phyloP scores from a whole-genome alignment of 129 eudicot genomes.

The Chrysanthemum seticuspe region DNA sequence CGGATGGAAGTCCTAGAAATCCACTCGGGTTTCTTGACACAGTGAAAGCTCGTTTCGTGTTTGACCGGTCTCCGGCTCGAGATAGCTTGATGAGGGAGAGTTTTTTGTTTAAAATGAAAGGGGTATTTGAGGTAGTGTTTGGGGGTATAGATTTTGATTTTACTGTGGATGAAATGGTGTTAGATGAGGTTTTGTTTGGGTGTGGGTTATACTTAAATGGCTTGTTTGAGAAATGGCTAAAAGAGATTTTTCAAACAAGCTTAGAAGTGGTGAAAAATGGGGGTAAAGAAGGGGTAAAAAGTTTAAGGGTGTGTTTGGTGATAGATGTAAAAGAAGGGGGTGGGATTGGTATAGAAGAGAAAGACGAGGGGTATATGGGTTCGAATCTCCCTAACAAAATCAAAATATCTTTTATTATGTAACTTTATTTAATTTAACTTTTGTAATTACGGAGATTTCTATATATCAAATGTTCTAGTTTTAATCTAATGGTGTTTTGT shows the following conservation, averaged over 20 bases:
- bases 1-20: slow-evolving; percentile 32
- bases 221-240: slow-evolving; percentile 78
- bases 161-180: slow-evolving; percentile 46
- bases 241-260: slow-evolving; percentile 77
- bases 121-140: slow-evolving; percentile 42
- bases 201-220: slow-evolving; percentile 54
- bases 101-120: slow-evolving; percentile 55
- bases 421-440: slow-evolving; percentile 30
- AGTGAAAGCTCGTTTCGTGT: slow-evolving; percentile 42
- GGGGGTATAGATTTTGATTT: slow-evolving; percentile 40
- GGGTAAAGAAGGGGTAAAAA: slow-evolving; percentile 43
- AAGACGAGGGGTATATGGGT: slow-evolving; percentile 67
- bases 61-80: slow-evolving; percentile 38
- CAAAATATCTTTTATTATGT: slow-evolving; percentile 51
- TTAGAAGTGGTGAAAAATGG: slow-evolving; percentile 39
- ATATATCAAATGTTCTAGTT: slow-evolving; percentile 37
- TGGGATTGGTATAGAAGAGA: slow-evolving; percentile 47
- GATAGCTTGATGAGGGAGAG: slow-evolving; percentile 45
- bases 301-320: slow-evolving; percentile 62
- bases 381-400: slow-evolving; percentile 75
- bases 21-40: slow-evolving; percentile 45
- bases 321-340: slow-evolving; percentile 43
- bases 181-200: slow-evolving; percentile 57
- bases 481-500: slow-evolving; percentile 12
- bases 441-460: slow-evolving; percentile 39